A percentile compares a stretch with the other conserved stretches of the same genome.
Conservation (phyloP, 2,329 filamentous ascomycete genomes). For the Hortaea sp. region DNA sequence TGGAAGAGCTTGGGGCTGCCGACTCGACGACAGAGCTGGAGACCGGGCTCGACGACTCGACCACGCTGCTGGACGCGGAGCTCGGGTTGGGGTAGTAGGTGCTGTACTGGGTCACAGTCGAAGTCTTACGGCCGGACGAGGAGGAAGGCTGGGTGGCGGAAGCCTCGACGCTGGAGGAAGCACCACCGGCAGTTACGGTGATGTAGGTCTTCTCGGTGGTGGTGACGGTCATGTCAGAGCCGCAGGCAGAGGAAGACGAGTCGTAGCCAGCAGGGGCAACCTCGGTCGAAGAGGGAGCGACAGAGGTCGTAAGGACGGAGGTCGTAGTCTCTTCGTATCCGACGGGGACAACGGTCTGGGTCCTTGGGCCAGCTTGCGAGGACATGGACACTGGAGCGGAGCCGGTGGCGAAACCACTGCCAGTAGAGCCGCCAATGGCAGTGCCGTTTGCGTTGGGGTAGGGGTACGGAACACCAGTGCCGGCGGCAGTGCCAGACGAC, state of each 20-base stretch:
- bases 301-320: not conserved
- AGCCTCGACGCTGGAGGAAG: constrained; percentile 1
- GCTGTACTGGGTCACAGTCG: constrained; percentile 3
- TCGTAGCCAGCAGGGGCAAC: not conserved
- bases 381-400: constrained; percentile 2
- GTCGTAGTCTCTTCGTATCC: not conserved
- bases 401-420: constrained; percentile 4
- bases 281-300: not conserved
- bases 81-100: not conserved
- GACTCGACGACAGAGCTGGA: not conserved
- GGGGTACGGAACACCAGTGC: constrained; percentile 17
- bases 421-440: constrained; percentile 16
- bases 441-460: constrained; percentile 20
- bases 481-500: constrained; percentile 14
- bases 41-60: not conserved
- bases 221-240: constrained; percentile 7
- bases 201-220: constrained; percentile 6
- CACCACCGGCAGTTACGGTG: constrained; percentile 4
- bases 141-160: not conserved
- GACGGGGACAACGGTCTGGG: not conserved
- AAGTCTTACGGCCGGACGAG: constrained; percentile 1
- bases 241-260: not conserved
- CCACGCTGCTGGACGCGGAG: not conserved
- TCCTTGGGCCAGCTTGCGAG: not conserved
- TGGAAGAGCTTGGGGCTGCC: not conserved